phyloP scores from a whole-genome alignment of 257 asterid genomes.

The Solanum gracilifrons region DNA sequence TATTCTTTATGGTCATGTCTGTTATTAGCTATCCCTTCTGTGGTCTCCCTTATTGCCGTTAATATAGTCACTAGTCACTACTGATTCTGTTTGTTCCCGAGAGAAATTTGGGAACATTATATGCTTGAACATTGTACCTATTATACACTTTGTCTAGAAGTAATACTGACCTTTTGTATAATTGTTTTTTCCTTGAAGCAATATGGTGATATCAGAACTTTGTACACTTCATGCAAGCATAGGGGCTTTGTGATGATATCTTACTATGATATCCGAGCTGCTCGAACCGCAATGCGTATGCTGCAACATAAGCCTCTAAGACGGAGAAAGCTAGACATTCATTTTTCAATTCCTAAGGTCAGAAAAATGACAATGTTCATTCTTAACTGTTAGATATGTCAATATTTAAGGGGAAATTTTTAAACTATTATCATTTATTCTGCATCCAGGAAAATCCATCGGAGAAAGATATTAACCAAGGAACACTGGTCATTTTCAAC shows the following conservation, averaged over 20 bases:
- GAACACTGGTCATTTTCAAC: slow-evolving; percentile 92
- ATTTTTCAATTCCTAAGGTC: slow-evolving; percentile 96
- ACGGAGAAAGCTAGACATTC: slow-evolving; percentile 89
- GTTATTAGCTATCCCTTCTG: not conserved
- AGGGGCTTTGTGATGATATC: slow-evolving; percentile 99
- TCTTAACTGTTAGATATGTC: not conserved
- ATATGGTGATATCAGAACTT: slow-evolving; percentile 93
- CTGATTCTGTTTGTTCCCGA: not conserved
- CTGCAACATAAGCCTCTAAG: slow-evolving; percentile 86
- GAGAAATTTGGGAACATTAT: not conserved
- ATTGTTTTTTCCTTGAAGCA: slow-evolving; percentile 34
- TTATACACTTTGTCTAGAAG: not conserved
- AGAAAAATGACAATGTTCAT: not conserved
- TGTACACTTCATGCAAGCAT: slow-evolving; percentile 94
- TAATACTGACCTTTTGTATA: not conserved
- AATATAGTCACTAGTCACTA: not conserved
- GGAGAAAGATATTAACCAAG: slow-evolving; percentile 91
- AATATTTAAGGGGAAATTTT: not conserved
- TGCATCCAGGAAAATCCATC: slow-evolving; percentile 82
- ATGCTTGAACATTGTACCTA: not conserved
- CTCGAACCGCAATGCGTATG: slow-evolving; percentile 83
- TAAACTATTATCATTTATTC: not conserved
- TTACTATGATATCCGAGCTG: slow-evolving; percentile 96
- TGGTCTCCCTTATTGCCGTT: not conserved
- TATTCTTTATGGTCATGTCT: not conserved